Base-by-base conservation (phyloP, 345 rosid species). In the Eucalyptus pauciflora region DNA sequence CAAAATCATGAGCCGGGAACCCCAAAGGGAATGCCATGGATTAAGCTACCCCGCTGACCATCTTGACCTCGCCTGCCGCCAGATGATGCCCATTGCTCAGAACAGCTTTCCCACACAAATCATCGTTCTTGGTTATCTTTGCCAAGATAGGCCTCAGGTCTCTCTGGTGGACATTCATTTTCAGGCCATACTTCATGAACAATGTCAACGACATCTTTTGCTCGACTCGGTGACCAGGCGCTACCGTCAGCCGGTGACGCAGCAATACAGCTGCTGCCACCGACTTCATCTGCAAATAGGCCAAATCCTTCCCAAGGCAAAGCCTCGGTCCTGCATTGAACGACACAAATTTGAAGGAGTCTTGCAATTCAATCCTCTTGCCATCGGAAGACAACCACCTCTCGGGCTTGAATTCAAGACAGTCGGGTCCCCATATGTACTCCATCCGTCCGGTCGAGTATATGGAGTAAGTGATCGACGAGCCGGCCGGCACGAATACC, bases 241-340 rank as follows among this genome's bases (percentile, higher is more conserved):
- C 93, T 60, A 93, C 92, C 79, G 88, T 50, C 56, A 94, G 88
- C 85, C 92, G 91, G 93, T 94, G 94, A 31, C 91, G 92, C 58
- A 93, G 86, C 81, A 94, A 41, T 24, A 92, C 91, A 3, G 93
- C 94, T 3, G 95, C 91, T 27, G 88, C 93, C 29, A 92, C 89
- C 33, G 94, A 94, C 85, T 94, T 94, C 95, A 94, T 94, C 56
- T 94, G 91, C 89, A 90, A 80, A 71, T 93, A 94, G 2, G 95
- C 92, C 88, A 93, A 46, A 15, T 93, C 95, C 86, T 93, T 93
- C 27, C 96, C 96, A 2, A 92, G 64, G 45, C 95, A 94, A 43
- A 93, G 91, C 87, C 95, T 92, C 10, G 95, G 96, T 27, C 96
- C 96, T 4, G 91, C 94, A 86, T 93, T 93, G 89, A 94, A 93